Percentiles rank a stretch among this genome's conserved stretches.
Evolutionary conservation across 106 monocot species (phyloP).

Genomic region (Dendrobium chrysotoxum): DNA sequence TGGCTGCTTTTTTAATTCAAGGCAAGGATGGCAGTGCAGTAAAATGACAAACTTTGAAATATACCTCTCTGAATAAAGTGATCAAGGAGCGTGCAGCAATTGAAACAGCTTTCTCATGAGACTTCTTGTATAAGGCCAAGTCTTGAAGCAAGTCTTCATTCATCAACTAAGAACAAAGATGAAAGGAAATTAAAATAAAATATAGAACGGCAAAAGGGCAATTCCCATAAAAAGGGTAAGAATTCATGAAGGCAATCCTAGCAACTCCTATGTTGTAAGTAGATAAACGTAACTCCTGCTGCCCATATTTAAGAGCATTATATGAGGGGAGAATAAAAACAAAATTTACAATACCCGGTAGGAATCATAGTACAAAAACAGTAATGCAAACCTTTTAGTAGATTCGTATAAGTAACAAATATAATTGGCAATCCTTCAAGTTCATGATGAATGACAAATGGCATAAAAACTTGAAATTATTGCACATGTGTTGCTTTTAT

Average conservation of each 20-base stretch:
- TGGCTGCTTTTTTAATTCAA: neutral
- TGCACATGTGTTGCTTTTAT: neutral
- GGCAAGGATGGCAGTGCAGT: neutral
- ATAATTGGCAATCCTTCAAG: neutral
- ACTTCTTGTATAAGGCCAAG: conserved; percentile 89
- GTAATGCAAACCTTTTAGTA: neutral
- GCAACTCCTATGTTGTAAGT: neutral
- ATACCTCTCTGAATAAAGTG: conserved; percentile 88
- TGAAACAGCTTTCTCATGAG: conserved; percentile 92
- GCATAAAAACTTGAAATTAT: neutral
- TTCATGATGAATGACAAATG: neutral
- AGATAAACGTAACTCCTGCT: neutral
- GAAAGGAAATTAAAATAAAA: neutral
- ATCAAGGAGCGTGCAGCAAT: conserved; percentile 90
- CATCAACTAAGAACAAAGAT: conserved; percentile 55
- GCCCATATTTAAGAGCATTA: neutral
- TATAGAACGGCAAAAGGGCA: neutral
- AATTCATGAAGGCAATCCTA: neutral
- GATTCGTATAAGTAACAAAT: neutral
- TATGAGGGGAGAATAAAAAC: neutral
- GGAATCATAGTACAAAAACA: neutral
- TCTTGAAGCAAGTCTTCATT: conserved; percentile 98
- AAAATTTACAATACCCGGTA: neutral
- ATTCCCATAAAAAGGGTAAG: neutral
- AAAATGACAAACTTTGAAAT: neutral